A percentile compares a stretch with the other conserved stretches of the same genome.
phyloP scores from a whole-genome alignment of 2,329 filamentous ascomycete genomes.

The Pyricularia sp. region DNA sequence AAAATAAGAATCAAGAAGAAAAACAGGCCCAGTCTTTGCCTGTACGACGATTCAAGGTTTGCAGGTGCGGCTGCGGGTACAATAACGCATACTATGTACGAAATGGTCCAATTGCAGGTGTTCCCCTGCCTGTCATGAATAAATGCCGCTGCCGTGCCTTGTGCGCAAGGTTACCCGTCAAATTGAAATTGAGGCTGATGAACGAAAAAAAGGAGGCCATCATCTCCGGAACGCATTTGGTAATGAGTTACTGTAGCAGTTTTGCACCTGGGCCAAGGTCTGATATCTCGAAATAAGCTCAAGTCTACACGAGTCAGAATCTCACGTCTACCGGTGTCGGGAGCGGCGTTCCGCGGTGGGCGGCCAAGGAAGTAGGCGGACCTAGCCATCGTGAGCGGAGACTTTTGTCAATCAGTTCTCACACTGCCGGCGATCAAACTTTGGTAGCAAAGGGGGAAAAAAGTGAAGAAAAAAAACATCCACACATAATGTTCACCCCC shows the following conservation, averaged over 20 bases:
- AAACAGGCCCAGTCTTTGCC: not conserved
- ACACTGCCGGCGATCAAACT: not conserved
- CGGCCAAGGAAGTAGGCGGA: not conserved
- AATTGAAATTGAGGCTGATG: not conserved
- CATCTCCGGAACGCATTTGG: not conserved
- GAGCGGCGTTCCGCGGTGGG: not conserved
- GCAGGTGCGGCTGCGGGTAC: not conserved
- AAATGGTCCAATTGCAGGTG: not conserved
- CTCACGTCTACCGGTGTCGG: not conserved
- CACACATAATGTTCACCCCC: not conserved
- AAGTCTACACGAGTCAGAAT: not conserved
- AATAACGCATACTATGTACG: not conserved
- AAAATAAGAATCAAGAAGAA: not conserved
- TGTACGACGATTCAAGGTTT: not conserved
- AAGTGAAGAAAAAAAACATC: not conserved
- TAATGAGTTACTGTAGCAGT: not conserved
- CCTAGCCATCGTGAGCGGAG: not conserved
- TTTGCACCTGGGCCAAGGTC: not conserved
- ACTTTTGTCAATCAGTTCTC: not conserved
- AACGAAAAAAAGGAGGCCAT: not conserved
- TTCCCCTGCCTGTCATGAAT: not conserved
- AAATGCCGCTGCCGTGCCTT: not conserved
- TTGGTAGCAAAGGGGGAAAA: not conserved
- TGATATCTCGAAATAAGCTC: not conserved
- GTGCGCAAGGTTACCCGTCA: not conserved